Evolutionary conservation across 139 green algal genomes (phyloP).

Genomic region (Chlorella sp.): DNA sequence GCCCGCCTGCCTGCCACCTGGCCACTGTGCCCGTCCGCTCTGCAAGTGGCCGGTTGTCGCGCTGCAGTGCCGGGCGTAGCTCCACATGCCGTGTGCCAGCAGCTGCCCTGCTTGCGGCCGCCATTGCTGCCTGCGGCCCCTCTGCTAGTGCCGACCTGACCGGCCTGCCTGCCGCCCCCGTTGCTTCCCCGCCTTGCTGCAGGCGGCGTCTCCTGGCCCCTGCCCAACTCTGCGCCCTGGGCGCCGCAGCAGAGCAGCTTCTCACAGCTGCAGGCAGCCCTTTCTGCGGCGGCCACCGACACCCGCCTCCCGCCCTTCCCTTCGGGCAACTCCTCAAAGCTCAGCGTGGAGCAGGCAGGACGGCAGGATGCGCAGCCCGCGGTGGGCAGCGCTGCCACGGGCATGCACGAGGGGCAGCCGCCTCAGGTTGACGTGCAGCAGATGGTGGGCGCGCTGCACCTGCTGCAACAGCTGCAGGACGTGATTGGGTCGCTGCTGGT

Average conservation of each 20-base stretch:
- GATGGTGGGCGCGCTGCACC: conserved; percentile 12
- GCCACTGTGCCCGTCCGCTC: background rate
- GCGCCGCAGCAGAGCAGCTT: too few relatives aligned
- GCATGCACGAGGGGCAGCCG: background rate
- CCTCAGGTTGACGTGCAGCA: conserved; percentile 5
- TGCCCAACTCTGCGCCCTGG: too few relatives aligned
- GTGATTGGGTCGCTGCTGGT: conserved; percentile 6
- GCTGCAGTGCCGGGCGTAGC: too few relatives aligned
- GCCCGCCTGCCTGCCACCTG: background rate
- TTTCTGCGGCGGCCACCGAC: background rate
- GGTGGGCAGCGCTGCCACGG: background rate
- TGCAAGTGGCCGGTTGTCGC: too few relatives aligned
- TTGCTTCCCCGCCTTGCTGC: background rate
- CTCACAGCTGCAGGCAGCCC: too few relatives aligned
- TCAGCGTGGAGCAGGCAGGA: background rate
- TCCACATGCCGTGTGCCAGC: background rate
- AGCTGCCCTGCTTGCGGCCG: background rate
- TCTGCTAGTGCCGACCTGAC: background rate
- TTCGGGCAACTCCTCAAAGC: background rate
- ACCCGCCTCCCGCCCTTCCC: background rate
- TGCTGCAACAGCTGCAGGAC: conserved; percentile 29
- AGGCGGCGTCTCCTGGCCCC: background rate
- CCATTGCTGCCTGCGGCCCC: too few relatives aligned
- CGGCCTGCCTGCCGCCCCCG: background rate
- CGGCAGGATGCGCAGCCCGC: too few relatives aligned